These are phyloP conservation scores for Ochromonas danica DNA, from an alignment of 108 stramenopile genomes.

Conservation along the genomic window DNA sequence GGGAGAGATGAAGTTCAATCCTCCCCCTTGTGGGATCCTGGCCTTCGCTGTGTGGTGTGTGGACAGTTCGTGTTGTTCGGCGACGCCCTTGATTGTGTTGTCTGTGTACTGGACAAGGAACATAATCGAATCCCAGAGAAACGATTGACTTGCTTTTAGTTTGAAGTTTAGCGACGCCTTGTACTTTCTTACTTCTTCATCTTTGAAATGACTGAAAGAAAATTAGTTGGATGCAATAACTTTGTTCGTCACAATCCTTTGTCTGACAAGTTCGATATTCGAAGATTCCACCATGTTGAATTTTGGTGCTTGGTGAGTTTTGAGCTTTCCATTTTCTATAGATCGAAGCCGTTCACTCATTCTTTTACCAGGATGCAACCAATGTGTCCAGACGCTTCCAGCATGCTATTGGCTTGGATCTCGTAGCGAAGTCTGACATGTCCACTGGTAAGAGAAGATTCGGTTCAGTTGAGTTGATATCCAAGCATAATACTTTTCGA, in stretches of 20 bases:
- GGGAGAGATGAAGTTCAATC: too few relatives aligned
- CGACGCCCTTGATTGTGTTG: too few relatives aligned
- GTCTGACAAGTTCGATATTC: slow-evolving; percentile 9
- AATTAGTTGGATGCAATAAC: slow-evolving; percentile 17
- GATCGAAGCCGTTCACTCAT: not conserved
- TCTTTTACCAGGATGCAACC: slow-evolving; percentile 56
- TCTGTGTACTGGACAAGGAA: too few relatives aligned
- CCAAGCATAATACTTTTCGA: not conserved
- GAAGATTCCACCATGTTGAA: slow-evolving; percentile 53
- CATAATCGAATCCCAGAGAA: too few relatives aligned
- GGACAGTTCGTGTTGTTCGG: too few relatives aligned
- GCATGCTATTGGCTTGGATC: slow-evolving; percentile 50
- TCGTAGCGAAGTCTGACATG: slow-evolving; percentile 41
- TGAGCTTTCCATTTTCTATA: not conserved
- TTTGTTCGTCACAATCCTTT: slow-evolving; percentile 26
- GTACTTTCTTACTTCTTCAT: not conserved
- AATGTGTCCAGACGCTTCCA: slow-evolving; percentile 48
- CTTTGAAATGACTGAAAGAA: not conserved
- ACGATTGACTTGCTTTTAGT: too few relatives aligned
- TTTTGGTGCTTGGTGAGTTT: slow-evolving; percentile 45
- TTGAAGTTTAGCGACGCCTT: too few relatives aligned
- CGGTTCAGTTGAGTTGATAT: not conserved
- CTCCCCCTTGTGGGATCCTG: too few relatives aligned
- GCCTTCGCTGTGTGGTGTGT: too few relatives aligned
- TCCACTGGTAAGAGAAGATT: slow-evolving; percentile 3